Conservation (phyloP, 129 eudicot genomes). For the Silybum marianum region DNA sequence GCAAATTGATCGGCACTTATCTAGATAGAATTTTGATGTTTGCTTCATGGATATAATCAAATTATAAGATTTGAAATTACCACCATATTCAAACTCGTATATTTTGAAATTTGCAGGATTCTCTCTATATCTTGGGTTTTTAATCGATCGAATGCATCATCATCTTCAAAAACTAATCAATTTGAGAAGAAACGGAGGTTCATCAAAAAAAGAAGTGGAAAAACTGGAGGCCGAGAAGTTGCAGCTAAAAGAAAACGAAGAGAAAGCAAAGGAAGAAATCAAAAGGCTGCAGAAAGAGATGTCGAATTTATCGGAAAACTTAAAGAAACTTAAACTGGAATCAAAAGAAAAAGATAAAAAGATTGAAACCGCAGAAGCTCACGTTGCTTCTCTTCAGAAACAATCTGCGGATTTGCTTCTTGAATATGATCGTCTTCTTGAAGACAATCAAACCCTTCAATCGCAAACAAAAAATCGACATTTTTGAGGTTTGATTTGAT, state of each 20-base stretch:
- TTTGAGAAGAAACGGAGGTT: slow-evolving; percentile 57
- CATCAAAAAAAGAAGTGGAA: slow-evolving; percentile 69
- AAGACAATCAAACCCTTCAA: slow-evolving; percentile 90
- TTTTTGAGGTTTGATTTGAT: slow-evolving; percentile 23
- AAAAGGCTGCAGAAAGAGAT: slow-evolving; percentile 60
- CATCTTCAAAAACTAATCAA: slow-evolving; percentile 61
- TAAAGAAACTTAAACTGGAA: slow-evolving; percentile 65
- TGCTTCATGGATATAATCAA: neutral
- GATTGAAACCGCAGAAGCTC: slow-evolving; percentile 83
- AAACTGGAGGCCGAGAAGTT: slow-evolving; percentile 73
- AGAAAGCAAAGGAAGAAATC: slow-evolving; percentile 60
- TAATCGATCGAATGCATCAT: slow-evolving; percentile 92
- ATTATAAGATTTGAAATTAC: neutral
- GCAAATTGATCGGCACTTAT: neutral
- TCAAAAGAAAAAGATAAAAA: slow-evolving; percentile 66
- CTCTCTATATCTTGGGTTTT: slow-evolving; percentile 80
- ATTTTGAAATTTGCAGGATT: slow-evolving; percentile 65
- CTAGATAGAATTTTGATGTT: neutral
- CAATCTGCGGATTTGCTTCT: slow-evolving; percentile 96
- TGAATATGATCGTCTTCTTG: slow-evolving; percentile 84
- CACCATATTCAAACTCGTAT: neutral
- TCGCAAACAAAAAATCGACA: slow-evolving; percentile 42
- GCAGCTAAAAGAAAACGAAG: slow-evolving; percentile 73
- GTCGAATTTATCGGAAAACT: slow-evolving; percentile 43
- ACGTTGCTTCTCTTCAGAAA: slow-evolving; percentile 87